Evolutionary conservation across 345 rosid genomes (phyloP).

Genomic region (Reutealis trisperma): DNA sequence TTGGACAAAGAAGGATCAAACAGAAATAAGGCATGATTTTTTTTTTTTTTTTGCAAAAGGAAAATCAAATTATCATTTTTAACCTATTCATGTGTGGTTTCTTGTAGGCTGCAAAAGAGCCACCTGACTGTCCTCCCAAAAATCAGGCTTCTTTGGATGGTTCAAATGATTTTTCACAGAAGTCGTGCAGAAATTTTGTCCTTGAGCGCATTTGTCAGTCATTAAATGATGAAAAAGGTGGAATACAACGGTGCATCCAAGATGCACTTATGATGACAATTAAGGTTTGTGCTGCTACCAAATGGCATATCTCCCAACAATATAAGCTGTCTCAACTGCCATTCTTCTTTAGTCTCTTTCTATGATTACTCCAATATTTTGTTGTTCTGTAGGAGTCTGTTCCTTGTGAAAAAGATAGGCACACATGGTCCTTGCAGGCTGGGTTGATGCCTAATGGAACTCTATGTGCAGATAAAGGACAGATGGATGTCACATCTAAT

Average conservation of each 20-base stretch:
- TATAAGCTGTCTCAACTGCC: background rate
- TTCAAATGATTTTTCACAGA: constrained; percentile 27
- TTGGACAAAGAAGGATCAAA: background rate
- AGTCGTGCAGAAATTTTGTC: constrained; percentile 43
- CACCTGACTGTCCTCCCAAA: constrained; percentile 13
- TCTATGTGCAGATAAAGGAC: constrained; percentile 31
- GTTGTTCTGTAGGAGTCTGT: constrained; percentile 49
- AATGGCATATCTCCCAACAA: background rate
- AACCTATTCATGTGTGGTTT: constrained; percentile 24
- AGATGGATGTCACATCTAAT: constrained; percentile 37
- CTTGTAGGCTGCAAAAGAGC: constrained; percentile 26
- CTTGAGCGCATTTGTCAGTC: constrained; percentile 50
- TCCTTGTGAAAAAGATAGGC: constrained; percentile 31
- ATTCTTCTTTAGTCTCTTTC: background rate
- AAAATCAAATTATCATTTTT: background rate
- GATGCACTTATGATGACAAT: constrained; percentile 42
- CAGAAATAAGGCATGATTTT: background rate
- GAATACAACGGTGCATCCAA: constrained; percentile 47
- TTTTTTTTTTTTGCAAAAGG: background rate
- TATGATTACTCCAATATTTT: constrained; percentile 10
- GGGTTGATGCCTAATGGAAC: constrained; percentile 39
- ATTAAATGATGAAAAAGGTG: constrained; percentile 44
- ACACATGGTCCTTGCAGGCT: constrained; percentile 24
- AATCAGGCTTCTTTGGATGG: constrained; percentile 22
- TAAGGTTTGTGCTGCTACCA: constrained; percentile 40